phyloP scores from a whole-genome alignment of 768 basidiomycete species.

The Tulasnella sp. region DNA sequence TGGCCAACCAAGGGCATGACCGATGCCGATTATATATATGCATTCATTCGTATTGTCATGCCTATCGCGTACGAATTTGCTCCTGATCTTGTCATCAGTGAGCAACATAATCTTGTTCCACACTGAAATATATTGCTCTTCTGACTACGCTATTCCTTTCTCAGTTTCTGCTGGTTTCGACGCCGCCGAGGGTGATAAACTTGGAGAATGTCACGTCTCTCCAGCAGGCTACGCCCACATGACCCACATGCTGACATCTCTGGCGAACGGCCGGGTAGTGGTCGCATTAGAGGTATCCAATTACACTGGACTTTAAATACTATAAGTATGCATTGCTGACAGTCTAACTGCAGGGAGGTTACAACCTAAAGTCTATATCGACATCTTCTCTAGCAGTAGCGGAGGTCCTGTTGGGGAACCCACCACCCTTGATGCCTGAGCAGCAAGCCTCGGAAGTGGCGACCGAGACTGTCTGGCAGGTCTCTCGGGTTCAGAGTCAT shows the following conservation, averaged over 20 bases:
- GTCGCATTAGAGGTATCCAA: slow-evolving; percentile 78
- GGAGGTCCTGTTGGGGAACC: slow-evolving; percentile 77
- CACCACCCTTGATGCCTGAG: slow-evolving; percentile 63
- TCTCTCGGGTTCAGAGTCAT: slow-evolving; percentile 76
- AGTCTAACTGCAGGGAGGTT: slow-evolving; percentile 64
- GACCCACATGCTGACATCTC: slow-evolving; percentile 89
- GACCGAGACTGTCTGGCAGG: slow-evolving; percentile 83
- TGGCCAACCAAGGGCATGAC: slow-evolving; percentile 85
- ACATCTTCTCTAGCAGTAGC: slow-evolving; percentile 80
- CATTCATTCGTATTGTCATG: slow-evolving; percentile 92
- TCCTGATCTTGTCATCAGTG: slow-evolving; percentile 92
- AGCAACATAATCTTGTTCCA: too few relatives aligned
- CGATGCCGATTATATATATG: slow-evolving; percentile 93
- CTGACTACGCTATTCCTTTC: background rate
- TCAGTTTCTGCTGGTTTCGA: slow-evolving; percentile 97
- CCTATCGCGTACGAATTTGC: slow-evolving; percentile 95
- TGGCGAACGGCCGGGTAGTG: slow-evolving; percentile 81
- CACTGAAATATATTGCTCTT: too few relatives aligned
- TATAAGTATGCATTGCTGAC: background rate
- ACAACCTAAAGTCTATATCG: slow-evolving; percentile 84
- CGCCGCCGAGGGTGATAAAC: slow-evolving; percentile 83
- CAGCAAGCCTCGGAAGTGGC: slow-evolving; percentile 68
- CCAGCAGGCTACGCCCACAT: slow-evolving; percentile 95
- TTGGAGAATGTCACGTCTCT: slow-evolving; percentile 84
- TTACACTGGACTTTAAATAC: background rate